Conservation (phyloP, 352 stramenopile genomes). For the Pythium oligandrum region DNA sequence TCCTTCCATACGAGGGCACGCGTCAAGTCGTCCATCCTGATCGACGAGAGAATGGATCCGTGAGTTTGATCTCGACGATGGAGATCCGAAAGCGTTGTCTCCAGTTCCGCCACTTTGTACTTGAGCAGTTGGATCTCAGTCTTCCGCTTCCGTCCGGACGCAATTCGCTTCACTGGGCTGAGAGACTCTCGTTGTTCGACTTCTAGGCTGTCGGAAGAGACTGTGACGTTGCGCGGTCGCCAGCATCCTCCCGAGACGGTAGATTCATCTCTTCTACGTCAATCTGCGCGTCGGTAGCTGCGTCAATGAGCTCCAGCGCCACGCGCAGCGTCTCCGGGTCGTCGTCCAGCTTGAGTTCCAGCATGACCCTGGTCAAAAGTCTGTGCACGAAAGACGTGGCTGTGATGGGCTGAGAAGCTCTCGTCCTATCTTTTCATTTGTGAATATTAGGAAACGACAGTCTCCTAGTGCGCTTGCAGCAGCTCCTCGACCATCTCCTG, state of each 20-base stretch:
- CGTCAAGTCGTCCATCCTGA: background rate
- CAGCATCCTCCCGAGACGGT: background rate
- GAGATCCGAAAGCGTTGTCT: no score
- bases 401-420: background rate
- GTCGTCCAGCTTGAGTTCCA: slow-evolving; percentile 10
- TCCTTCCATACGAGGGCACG: background rate
- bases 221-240: no score
- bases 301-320: slow-evolving; percentile 16
- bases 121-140: no score
- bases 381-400: no score
- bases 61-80: no score
- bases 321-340: slow-evolving; percentile 14
- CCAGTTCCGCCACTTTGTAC: no score
- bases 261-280: background rate
- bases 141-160: no score
- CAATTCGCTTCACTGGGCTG: no score
- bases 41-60: no score
- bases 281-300: background rate
- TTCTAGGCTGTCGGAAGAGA: no score
- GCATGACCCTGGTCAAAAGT: background rate
- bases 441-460: background rate
- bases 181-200: no score
- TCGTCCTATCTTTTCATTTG: background rate
- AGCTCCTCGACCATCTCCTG: background rate
- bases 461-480: background rate